Conservation (phyloP, 768 basidiomycete species). For the Omphalotus guepiniiformis region DNA sequence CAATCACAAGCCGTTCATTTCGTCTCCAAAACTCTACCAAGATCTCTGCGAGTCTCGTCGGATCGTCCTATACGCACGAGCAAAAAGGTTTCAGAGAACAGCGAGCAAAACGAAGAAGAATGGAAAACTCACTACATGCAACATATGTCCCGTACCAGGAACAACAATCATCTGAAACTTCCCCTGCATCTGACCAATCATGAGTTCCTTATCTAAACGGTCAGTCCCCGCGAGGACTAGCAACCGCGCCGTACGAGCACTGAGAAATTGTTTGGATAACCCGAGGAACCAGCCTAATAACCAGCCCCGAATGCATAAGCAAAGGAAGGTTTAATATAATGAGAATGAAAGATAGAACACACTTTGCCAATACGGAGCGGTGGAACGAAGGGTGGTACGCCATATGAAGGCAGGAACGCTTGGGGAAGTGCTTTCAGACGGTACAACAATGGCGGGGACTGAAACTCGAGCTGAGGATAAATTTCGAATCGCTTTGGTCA, state of each 20-base stretch:
- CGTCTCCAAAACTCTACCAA: conserved; percentile 88
- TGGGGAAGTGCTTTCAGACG: conserved; percentile 32
- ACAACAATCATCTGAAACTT: conserved; percentile 95
- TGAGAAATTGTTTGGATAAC: conserved; percentile 76
- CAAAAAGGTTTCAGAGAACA: no score
- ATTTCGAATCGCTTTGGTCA: conserved; percentile 81
- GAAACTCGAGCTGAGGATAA: conserved; percentile 81
- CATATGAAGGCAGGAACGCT: conserved; percentile 54
- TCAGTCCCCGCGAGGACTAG: conserved; percentile 92
- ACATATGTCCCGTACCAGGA: conserved; percentile 84
- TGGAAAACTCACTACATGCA: conserved; percentile 73
- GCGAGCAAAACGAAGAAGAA: conserved; percentile 5
- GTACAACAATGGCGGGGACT: conserved; percentile 72
- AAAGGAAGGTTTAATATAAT: no score
- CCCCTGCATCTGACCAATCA: conserved; percentile 96
- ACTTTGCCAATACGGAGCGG: conserved; percentile 91
- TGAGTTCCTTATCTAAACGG: conserved; percentile 85
- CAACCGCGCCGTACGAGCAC: conserved; percentile 74
- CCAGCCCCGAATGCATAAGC: neutral
- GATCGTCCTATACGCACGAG: conserved; percentile 70
- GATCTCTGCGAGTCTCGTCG: conserved; percentile 71
- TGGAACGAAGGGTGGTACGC: conserved; percentile 80
- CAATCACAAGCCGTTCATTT: conserved; percentile 68
- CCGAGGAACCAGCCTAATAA: conserved; percentile 83
- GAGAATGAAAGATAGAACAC: conserved; percentile 16